Percentiles rank a stretch among this genome's conserved stretches.
These are phyloP conservation scores for Colletotrichum echinochloae DNA, from an alignment of 2,329 filamentous ascomycete genomes.

Conservation along the genomic window DNA sequence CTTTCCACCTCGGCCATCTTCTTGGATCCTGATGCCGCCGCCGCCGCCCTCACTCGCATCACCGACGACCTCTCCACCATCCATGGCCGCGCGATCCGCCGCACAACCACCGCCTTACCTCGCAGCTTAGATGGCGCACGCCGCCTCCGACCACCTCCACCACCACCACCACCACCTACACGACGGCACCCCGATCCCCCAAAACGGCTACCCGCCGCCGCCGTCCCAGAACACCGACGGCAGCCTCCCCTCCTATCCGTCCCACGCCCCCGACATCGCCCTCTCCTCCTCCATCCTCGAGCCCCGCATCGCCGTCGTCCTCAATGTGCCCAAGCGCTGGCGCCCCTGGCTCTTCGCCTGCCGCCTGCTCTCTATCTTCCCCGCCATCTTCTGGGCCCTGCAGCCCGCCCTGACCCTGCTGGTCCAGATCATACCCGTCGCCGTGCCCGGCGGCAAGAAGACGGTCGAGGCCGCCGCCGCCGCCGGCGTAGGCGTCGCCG, in stretches of 20 bases:
- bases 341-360: conserved; percentile 79
- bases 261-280: conserved; percentile 31
- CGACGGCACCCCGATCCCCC: conserved; percentile 2
- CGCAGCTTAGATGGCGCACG: conserved; percentile 29
- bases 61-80: conserved; percentile 11
- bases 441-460: conserved; percentile 43
- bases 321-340: conserved; percentile 79
- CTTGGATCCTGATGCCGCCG: conserved; percentile 14
- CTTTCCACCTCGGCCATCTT: too few relatives aligned
- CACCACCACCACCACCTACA: neutral
- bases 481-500: conserved; percentile 48
- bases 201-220: conserved; percentile 16
- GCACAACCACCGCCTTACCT: conserved; percentile 20
- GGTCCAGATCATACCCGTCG: conserved; percentile 66
- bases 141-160: conserved; percentile 13
- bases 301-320: conserved; percentile 81
- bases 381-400: conserved; percentile 78
- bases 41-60: neutral
- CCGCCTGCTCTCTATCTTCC: conserved; percentile 77
- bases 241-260: conserved; percentile 17
- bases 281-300: conserved; percentile 66
- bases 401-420: conserved; percentile 77
- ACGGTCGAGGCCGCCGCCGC: conserved; percentile 26
- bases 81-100: conserved; percentile 33
- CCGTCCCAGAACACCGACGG: neutral